Conservation (phyloP, 2,329 filamentous ascomycete genomes). For the Diaporthe longicolla region DNA sequence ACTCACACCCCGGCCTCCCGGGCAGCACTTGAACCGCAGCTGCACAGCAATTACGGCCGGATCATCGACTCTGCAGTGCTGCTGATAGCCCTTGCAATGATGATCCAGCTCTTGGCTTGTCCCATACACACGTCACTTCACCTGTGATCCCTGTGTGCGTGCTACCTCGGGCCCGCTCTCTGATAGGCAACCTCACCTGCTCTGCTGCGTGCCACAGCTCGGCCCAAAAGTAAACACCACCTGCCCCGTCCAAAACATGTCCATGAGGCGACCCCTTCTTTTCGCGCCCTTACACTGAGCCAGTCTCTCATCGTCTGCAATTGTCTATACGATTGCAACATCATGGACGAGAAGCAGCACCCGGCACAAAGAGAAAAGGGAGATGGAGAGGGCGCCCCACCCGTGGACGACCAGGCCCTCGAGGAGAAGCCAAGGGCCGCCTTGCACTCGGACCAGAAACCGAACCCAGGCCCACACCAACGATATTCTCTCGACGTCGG, state of each 20-base stretch:
- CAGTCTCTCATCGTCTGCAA: neutral
- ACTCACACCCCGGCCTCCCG: neutral
- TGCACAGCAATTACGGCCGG: conserved; percentile 4
- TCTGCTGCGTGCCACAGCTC: neutral
- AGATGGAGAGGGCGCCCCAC: neutral
- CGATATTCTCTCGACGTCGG: conserved; percentile 38
- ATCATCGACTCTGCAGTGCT: neutral
- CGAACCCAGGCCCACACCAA: conserved; percentile 2
- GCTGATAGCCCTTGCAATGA: conserved; percentile 5
- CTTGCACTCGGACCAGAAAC: conserved; percentile 31
- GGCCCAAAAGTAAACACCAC: conserved; percentile 16
- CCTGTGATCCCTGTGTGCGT: conserved; percentile 14
- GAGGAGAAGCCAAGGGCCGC: conserved; percentile 24
- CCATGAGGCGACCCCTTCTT: neutral
- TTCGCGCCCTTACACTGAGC: neutral
- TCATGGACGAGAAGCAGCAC: conserved; percentile 24
- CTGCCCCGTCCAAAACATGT: conserved; percentile 5
- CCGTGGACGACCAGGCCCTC: neutral
- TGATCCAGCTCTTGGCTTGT: conserved; percentile 28
- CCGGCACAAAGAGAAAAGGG: neutral
- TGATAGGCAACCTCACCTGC: neutral
- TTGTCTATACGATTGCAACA: neutral
- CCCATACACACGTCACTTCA: conserved; percentile 33
- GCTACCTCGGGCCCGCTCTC: conserved; percentile 6
- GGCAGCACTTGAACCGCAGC: neutral